Evolutionary conservation across 140 eudicot genomes (phyloP).

Genomic region (Ambrosia hybrid): DNA sequence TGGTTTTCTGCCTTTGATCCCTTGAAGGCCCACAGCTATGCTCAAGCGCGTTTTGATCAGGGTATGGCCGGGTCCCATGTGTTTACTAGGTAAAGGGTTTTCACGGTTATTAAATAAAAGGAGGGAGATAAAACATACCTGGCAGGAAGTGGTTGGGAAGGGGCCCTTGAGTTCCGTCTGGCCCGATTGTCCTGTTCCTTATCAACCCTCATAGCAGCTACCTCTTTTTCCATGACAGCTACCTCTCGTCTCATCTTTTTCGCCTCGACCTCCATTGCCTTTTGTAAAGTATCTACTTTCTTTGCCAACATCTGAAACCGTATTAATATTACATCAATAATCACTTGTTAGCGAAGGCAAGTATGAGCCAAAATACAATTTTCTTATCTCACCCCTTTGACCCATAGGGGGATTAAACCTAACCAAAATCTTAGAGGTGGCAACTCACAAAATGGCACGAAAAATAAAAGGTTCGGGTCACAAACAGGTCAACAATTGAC

Average conservation of each 20-base stretch:
- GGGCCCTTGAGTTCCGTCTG: constrained; percentile 57
- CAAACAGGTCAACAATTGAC: neutral
- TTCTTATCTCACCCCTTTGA: neutral
- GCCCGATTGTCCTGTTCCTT: constrained; percentile 80
- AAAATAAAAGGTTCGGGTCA: neutral
- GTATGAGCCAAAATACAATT: neutral
- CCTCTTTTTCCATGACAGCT: constrained; percentile 97
- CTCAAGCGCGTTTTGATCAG: neutral
- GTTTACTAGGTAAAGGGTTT: neutral
- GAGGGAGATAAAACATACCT: constrained; percentile 42
- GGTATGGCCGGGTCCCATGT: neutral
- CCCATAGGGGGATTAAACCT: neutral
- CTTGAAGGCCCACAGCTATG: too few relatives aligned
- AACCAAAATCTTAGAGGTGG: neutral
- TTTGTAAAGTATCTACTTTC: constrained; percentile 92
- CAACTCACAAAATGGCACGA: neutral
- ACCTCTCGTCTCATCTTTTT: constrained; percentile 96
- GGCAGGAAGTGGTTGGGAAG: constrained; percentile 71
- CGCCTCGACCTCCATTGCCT: constrained; percentile 98
- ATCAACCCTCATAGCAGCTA: constrained; percentile 88
- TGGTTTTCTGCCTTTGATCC: too few relatives aligned
- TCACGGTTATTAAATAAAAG: neutral
- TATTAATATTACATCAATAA: neutral
- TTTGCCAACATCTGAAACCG: constrained; percentile 77
- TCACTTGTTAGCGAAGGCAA: neutral